Base-by-base conservation (phyloP, 805 yeast genomes). In the Candida ulmi region DNA sequence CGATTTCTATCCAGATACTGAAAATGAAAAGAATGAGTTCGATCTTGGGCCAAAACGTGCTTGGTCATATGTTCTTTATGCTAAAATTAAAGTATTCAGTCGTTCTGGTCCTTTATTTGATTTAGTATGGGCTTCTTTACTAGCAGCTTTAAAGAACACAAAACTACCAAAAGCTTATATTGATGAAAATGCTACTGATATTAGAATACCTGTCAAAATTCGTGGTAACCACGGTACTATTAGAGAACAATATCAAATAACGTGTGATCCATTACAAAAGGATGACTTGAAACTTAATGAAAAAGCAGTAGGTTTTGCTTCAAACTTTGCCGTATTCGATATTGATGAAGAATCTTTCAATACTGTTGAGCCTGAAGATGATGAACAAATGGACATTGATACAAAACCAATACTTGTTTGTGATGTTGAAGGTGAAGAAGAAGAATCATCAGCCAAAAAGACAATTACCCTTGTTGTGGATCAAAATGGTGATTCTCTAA, bases 391-490 rank as follows among this genome's bases (percentile, higher is more conserved):
- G 58, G 69, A 63, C 8, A 39, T 51, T 13, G 59, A 60, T 30
- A 27, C 34, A 1, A 43, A 57, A 18, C 47, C 73, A 2, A 65
- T 78, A 0, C 51, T 86, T 13, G 57, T 88, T 35, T 79, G 85
- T 1, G 96, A 88, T 55, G 52, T 86, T 30, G 95, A 87, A 56
- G 95, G 95, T 12, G 91, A 83, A 44, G 83, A 88, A 5, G 96
- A 88, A 58, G 95, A 87, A 52, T 54, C 66, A 11, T 69, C 79
- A 25, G 69, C 81, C 3, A 61, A 61, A 33, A 76, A 84, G 32
- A 70, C 77, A 16, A 61, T 86, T 13, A 61, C 68, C 17, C 68
- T 78, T 1, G 67, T 79, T 13, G 48, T 59, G 29, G 52, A 53
- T 31, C 41, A 45, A 23, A 37, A 47, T 2, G 55, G 58, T 18